Conservation (phyloP, 371 early-diverging fungal genomes). For the Funneliformis caledonium region DNA sequence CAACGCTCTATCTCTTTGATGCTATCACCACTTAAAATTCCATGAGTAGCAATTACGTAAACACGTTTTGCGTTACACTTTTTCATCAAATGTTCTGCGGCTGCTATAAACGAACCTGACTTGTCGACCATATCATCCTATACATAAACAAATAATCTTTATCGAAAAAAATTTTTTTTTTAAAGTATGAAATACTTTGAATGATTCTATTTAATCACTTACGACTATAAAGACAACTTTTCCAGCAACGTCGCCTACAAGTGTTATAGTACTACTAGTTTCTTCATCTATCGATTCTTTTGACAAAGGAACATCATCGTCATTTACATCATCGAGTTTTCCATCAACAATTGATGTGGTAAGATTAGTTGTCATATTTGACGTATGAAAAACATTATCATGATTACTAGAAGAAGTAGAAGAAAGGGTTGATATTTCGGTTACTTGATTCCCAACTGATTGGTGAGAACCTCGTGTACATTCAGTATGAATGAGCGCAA, state of each 20-base stretch:
- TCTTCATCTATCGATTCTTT: conserved; percentile 48
- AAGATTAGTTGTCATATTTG: conserved; percentile 47
- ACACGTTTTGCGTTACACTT: conserved; percentile 87
- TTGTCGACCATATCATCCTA: conserved; percentile 93
- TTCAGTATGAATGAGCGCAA: conserved; percentile 95
- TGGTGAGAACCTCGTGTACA: conserved; percentile 64
- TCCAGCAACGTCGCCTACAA: conserved; percentile 93
- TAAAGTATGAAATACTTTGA: not conserved
- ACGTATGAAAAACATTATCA: conserved; percentile 46
- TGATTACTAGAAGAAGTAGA: conserved; percentile 55
- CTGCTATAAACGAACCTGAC: conserved; percentile 86
- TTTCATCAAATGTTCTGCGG: conserved; percentile 86
- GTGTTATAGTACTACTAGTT: conserved; percentile 57
- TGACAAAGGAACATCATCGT: conserved; percentile 48
- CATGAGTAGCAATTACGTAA: conserved; percentile 93
- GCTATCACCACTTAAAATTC: conserved; percentile 88
- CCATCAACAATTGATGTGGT: conserved; percentile 41
- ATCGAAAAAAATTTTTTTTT: not conserved
- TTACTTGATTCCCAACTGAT: conserved; percentile 39
- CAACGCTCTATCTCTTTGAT: conserved; percentile 84
- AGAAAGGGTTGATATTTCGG: conserved; percentile 46
- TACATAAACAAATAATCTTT: not conserved
- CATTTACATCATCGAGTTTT: conserved; percentile 51
- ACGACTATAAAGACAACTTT: conserved; percentile 89
- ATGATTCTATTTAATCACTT: conserved; percentile 44